These are phyloP conservation scores for Mariannaea elegans DNA, from an alignment of 2,329 filamentous ascomycete species.

Conservation along the genomic window DNA sequence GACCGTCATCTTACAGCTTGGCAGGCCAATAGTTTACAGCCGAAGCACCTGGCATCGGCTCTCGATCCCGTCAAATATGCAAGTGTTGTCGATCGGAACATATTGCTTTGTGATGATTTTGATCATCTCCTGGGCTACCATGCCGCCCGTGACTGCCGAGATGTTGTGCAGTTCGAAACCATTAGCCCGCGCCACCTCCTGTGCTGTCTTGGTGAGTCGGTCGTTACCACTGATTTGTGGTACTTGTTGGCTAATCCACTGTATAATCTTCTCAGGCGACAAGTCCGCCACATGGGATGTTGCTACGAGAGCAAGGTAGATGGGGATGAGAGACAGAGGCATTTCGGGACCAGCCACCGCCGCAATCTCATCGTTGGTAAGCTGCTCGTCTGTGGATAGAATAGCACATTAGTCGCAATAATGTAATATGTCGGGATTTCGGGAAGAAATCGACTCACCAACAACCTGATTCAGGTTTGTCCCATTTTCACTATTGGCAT, in stretches of 20 bases:
- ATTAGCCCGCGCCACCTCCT: constrained; percentile 78
- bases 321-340: constrained; percentile 69
- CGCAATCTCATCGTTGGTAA: constrained; percentile 61
- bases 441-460: constrained; percentile 54
- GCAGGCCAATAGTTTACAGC: constrained; percentile 46
- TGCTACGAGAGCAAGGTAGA: constrained; percentile 73
- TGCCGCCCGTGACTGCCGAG: constrained; percentile 84
- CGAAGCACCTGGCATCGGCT: constrained; percentile 68
- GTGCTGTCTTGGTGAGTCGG: constrained; percentile 62
- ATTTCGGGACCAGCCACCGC: constrained; percentile 56
- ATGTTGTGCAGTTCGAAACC: constrained; percentile 94
- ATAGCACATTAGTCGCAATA: not conserved
- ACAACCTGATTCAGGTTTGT: constrained; percentile 61
- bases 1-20: not conserved
- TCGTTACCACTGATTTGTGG: constrained; percentile 60
- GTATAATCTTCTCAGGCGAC: constrained; percentile 64
- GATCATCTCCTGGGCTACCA: constrained; percentile 97
- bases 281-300: constrained; percentile 56
- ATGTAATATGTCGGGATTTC: not conserved
- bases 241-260: constrained; percentile 51
- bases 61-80: constrained; percentile 74
- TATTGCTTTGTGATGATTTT: constrained; percentile 84
- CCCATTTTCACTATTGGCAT: constrained; percentile 55
- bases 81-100: constrained; percentile 75
- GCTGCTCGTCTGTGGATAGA: constrained; percentile 57